Base-by-base conservation (phyloP, 2,329 filamentous ascomycete species). In the Huntiella abstrusa region DNA sequence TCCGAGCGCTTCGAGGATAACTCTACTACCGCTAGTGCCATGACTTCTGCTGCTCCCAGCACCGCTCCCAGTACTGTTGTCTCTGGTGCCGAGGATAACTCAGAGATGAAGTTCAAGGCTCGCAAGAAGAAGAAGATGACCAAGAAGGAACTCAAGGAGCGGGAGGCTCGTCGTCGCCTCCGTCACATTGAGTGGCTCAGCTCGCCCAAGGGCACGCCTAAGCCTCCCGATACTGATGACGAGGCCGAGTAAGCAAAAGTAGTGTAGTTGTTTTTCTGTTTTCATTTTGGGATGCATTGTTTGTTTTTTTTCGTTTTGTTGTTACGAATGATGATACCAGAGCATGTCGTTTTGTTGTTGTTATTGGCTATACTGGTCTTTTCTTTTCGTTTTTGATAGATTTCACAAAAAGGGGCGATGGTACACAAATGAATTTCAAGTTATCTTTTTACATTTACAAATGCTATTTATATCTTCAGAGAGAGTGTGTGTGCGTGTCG, bases 51-150 rank as follows among this genome's bases (percentile, higher is more conserved):
- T 51, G 77, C 70, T 55, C 73, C 67, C n/a, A 70, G 68, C 52
- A 69, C 72, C 1, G 67, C 65, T 38, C 68, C 68, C 42, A 76
- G 77, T 42, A 78, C 80, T 2, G 78, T 77, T 49, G 88, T 86
- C 67, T 82, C 75, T 44, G 87, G 85, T n/a, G 75, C 71, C 1
- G 88, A 96, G 64, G 87, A 91, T 55, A 77, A 76, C 50, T 70
- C 57, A 61, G 80, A 62, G 51, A 74, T 98, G 70, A 88, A 92
- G 67, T 98, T 98, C 77, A 76, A 72, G 62, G 71, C 82, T 7
- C 77, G 72, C 64, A 91, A 87, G 73, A 95, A 95, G 85, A 93
- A 88, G 77, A 98, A 98, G 83, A 75, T 91, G 75, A 98, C 91
- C 48, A 84, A 92, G 69, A 86, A 86, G 65, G 86, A 98, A 63